phyloP scores from a whole-genome alignment of 208 protist species.

The Tritrichomonas musculus region DNA sequence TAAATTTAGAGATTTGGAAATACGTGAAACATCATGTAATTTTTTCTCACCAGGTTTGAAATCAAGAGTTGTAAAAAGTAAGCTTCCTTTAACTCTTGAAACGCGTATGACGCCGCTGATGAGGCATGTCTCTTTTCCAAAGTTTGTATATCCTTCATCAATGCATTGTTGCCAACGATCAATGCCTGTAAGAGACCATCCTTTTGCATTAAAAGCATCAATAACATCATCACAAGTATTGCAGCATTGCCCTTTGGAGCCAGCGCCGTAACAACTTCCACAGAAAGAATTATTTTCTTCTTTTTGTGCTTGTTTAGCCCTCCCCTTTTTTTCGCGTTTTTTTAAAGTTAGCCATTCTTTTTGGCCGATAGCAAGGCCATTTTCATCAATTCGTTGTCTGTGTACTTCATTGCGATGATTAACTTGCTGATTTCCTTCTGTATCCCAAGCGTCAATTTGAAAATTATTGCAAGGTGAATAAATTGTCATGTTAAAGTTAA shows the following conservation, averaged over 20 bases:
- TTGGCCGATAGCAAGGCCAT: background rate
- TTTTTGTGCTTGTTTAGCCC: background rate
- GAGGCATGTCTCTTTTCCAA: background rate
- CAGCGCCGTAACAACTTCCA: background rate
- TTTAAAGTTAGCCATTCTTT: background rate
- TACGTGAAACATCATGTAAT: background rate
- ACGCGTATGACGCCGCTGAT: background rate
- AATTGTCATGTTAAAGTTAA: conserved; percentile 21
- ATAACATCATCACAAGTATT: conserved; percentile 20
- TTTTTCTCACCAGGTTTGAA: background rate
- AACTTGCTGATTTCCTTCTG: background rate
- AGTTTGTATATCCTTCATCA: background rate
- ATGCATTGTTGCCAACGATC: conserved; percentile 27
- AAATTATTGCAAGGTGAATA: background rate
- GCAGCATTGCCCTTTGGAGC: background rate
- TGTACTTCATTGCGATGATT: background rate
- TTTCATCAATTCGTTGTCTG: background rate
- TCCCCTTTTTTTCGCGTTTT: too few species aligned
- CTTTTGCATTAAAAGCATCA: background rate
- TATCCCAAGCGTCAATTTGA: background rate
- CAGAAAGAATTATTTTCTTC: background rate
- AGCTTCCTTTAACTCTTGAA: background rate
- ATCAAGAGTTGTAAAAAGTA: conserved; percentile 14
- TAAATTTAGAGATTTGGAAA: background rate
- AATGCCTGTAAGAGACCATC: background rate